Evolutionary conservation across 192 early-diverging fungal species (phyloP), one percentile per base, ranked within the genome.

Genomic region (Diversispora eburnea): DNA sequence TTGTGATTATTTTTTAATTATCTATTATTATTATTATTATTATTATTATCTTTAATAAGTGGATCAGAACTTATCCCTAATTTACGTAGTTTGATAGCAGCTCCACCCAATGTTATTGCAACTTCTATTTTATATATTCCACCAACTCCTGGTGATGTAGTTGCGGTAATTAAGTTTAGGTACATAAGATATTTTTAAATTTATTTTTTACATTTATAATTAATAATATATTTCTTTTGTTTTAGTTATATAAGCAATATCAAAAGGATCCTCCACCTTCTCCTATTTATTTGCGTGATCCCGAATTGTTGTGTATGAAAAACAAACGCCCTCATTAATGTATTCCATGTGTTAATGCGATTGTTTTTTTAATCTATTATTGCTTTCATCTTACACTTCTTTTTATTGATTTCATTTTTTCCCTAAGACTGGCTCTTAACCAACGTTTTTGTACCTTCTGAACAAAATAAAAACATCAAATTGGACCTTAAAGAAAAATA

Each of bases 121-220:
- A 75, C 73, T 8, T 77, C 84, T 4, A 82, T 86, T 8, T 79
- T 79, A 49, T 77, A 81, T 39, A 83, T 87, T 22, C 74, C 80
- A 33, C 80, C 82, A 12, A 84, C 85, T 10, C 85, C 87, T n/a
- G 87, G 87, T 8, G 85, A 88, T 75, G 72, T 88, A 1, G 80
- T 87, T 59, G 69, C 72, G 66, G 86, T 87, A 78, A 33, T 33
- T 33, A 33, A 33, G 25, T 33, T 33, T 33, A 33, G 25, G 25
- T 33, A 57, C 68, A 41, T 49, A 2, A 46, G 7, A 42, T 33
- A 13, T 10, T 22, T 43, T 62, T 41, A 17, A 33, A 10, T 33
- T 8, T 62, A 62, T 43, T 41, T 22, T 62, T 17, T 41, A 43
- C 39, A 41, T 7, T 12, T 43, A 17, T 39, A 15, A 22, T 41